phyloP scores from a whole-genome alignment of 257 asterid species.

The Gentiana dahurica region DNA sequence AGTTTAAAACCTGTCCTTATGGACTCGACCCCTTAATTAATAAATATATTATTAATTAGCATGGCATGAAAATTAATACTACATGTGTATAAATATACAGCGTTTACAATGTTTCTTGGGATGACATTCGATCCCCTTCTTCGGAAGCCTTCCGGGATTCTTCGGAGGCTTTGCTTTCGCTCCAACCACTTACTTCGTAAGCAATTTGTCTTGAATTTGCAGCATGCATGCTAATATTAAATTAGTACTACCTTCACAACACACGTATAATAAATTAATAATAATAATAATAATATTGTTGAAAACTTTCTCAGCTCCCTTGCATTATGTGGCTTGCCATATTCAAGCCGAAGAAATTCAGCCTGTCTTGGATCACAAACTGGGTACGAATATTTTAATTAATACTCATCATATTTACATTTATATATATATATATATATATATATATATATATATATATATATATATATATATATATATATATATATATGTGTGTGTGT shows the following conservation, averaged over 20 bases:
- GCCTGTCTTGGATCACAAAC: slow-evolving; percentile 25
- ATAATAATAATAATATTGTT: background rate
- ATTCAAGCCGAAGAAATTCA: slow-evolving; percentile 20
- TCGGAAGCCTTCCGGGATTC: slow-evolving; percentile 80
- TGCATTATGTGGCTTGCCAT: slow-evolving; percentile 31
- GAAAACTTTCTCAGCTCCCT: slow-evolving; percentile 18
- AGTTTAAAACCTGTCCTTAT: too few relatives aligned
- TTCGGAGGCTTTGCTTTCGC: slow-evolving; percentile 88
- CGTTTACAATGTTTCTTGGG: slow-evolving; percentile 48
- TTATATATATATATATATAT: slow-evolving; percentile 8
- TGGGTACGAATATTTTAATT: slow-evolving; percentile 11
- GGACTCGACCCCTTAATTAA: too few relatives aligned
- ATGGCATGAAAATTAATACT: background rate
- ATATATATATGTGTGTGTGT: too few relatives aligned
- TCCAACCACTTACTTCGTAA: slow-evolving; percentile 72
- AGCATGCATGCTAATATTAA: background rate
- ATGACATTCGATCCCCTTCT: slow-evolving; percentile 62
- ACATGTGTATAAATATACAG: slow-evolving; percentile 13
- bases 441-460: slow-evolving; percentile 8
- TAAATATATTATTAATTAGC: background rate
- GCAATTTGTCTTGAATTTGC: slow-evolving; percentile 7
- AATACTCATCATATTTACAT: too few relatives aligned
- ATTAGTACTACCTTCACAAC: background rate
- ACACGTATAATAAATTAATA: too few relatives aligned
- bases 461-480: too few relatives aligned